Conservation (phyloP, 805 yeast genomes). For the Candida sithepensis region DNA sequence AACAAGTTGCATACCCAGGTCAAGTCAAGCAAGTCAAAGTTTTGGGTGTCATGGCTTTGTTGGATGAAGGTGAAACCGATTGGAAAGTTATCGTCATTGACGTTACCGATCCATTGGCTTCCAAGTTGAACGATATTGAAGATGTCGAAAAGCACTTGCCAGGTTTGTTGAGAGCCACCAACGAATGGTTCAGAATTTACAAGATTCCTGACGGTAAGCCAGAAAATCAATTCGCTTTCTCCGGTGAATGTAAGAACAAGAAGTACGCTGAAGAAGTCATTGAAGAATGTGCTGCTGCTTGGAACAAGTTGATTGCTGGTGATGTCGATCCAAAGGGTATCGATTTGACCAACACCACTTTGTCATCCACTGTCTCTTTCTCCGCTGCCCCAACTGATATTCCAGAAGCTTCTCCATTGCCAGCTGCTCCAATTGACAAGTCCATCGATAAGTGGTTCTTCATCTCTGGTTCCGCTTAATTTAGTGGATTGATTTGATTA, state of each 20-base stretch:
- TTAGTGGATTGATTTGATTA: too few relatives aligned
- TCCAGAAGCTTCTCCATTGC: slow-evolving; percentile 67
- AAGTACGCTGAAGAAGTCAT: slow-evolving; percentile 82
- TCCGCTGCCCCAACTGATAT: slow-evolving; percentile 43
- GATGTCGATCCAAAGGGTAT: slow-evolving; percentile 61
- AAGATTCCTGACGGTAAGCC: slow-evolving; percentile 98
- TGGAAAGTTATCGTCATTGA: slow-evolving; percentile 93
- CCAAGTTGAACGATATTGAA: slow-evolving; percentile 82
- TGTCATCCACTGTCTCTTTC: slow-evolving; percentile 53
- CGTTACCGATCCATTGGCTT: slow-evolving; percentile 82
- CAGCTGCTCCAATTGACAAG: slow-evolving; percentile 94
- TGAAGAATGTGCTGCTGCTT: slow-evolving; percentile 77
- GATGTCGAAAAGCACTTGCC: slow-evolving; percentile 90
- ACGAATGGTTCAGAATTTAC: slow-evolving; percentile 98
- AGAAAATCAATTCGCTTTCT: slow-evolving; percentile 93
- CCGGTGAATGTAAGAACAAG: slow-evolving; percentile 87
- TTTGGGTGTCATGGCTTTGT: slow-evolving; percentile 88
- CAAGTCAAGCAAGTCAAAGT: slow-evolving; percentile 86
- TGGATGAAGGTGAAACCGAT: slow-evolving; percentile 89
- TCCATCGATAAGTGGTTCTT: slow-evolving; percentile 98
- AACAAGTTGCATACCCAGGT: slow-evolving; percentile 61
- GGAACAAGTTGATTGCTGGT: slow-evolving; percentile 74
- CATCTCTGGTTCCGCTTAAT: slow-evolving; percentile 71
- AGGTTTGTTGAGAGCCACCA: slow-evolving; percentile 87
- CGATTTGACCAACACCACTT: slow-evolving; percentile 72